Evolutionary conservation across 108 stramenopile species (phyloP).

Genomic region (Nitzschia inconspicua): DNA sequence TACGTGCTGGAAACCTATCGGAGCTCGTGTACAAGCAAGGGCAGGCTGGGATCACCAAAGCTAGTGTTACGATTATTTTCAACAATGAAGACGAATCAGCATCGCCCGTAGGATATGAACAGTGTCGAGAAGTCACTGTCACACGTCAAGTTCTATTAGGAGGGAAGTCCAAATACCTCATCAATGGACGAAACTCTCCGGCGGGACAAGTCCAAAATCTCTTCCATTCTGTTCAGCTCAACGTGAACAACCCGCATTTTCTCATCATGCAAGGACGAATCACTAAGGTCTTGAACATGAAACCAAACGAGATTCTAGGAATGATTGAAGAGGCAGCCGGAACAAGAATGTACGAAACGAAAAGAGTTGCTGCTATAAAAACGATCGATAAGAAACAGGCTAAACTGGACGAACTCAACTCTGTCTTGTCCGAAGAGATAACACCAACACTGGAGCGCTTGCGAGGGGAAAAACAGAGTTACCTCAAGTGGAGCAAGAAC

Average conservation of each 20-base stretch:
- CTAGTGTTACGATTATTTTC: conserved; percentile 94
- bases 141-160: conserved; percentile 96
- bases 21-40: conserved; percentile 99
- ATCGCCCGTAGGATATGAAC: conserved; percentile 95
- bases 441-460: conserved; percentile 95
- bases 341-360: conserved; percentile 99
- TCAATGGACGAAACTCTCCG: conserved; percentile 93
- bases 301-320: conserved; percentile 96
- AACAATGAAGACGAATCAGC: conserved; percentile 87
- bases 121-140: conserved; percentile 89
- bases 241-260: conserved; percentile 99
- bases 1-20: conserved; percentile 95
- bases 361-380: conserved; percentile 91
- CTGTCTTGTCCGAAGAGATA: conserved; percentile 93
- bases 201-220: conserved; percentile 95
- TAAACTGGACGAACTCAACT: conserved; percentile 97
- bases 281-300: conserved; percentile 99
- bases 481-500: conserved; percentile 93
- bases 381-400: conserved; percentile 98
- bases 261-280: conserved; percentile 99
- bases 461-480: conserved; percentile 92
- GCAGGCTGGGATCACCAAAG: conserved; percentile 98
- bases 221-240: conserved; percentile 99
- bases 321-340: conserved; percentile 99
- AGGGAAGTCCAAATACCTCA: conserved; percentile 97